Evolutionary conservation across 2,329 filamentous ascomycete genomes (phyloP).

Genomic region (Calonectria naviculata): DNA sequence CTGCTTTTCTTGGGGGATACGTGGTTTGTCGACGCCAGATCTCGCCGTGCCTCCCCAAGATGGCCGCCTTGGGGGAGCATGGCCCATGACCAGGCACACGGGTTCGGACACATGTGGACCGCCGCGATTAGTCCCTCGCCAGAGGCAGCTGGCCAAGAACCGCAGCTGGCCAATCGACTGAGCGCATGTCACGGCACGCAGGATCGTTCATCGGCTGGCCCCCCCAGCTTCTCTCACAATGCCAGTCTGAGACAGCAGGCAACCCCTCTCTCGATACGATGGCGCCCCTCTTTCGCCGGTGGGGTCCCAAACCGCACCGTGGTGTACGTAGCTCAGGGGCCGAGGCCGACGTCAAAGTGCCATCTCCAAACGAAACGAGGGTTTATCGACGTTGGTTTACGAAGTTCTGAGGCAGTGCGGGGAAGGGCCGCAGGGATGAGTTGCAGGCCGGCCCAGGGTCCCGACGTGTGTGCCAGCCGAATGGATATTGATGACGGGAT

Average conservation of each 20-base stretch:
- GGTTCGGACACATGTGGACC: background rate
- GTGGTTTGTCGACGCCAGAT: slow-evolving; percentile 1
- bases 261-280: slow-evolving; percentile 19
- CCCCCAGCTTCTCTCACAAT: slow-evolving; percentile 21
- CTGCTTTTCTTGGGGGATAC: background rate
- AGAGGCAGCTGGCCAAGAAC: background rate
- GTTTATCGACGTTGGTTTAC: slow-evolving; percentile 7
- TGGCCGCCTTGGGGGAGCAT: too few species aligned
- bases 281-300: slow-evolving; percentile 14
- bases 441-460: slow-evolving; percentile 5
- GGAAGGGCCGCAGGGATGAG: slow-evolving; percentile 14
- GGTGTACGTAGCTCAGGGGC: slow-evolving; percentile 14
- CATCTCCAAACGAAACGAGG: slow-evolving; percentile 12
- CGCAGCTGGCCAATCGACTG: background rate
- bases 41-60: background rate
- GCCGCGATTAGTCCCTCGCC: background rate
- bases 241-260: slow-evolving; percentile 16
- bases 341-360: slow-evolving; percentile 4
- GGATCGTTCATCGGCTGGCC: background rate
- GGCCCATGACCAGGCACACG: background rate
- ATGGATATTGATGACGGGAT: background rate
- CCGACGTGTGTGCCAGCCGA: background rate
- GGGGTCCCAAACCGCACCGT: slow-evolving; percentile 11
- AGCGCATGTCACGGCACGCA: slow-evolving; percentile 3
- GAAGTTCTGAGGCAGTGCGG: slow-evolving; percentile 19